Evolutionary conservation across 495 filamentous ascomycete genomes (phyloP).

Genomic region (Podospora pseudocomata): DNA sequence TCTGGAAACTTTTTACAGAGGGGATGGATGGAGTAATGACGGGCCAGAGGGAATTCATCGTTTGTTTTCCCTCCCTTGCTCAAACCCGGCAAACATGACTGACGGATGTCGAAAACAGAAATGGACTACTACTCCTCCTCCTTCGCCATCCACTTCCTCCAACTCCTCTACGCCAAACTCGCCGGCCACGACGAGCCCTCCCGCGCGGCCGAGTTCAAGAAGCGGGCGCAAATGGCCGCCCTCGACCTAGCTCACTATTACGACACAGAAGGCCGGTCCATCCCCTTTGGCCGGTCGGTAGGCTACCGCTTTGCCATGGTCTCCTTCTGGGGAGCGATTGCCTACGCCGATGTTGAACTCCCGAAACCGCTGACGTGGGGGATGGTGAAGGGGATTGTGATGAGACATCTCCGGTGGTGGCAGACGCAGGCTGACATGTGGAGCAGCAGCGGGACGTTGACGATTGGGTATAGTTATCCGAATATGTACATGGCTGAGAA

Average conservation of each 20-base stretch:
- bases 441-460: constrained; percentile 66
- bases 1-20: constrained; percentile 73
- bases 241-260: constrained; percentile 73
- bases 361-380: constrained; percentile 70
- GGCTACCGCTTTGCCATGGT: constrained; percentile 81
- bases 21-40: constrained; percentile 76
- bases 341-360: constrained; percentile 68
- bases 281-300: constrained; percentile 72
- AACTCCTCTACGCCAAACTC: constrained; percentile 71
- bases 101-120: constrained; percentile 34
- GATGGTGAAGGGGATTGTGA: constrained; percentile 68
- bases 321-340: constrained; percentile 74
- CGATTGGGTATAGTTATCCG: constrained; percentile 72
- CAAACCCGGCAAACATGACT: not conserved
- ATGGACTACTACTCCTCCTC: constrained; percentile 82
- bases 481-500: constrained; percentile 78
- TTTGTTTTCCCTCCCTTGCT: constrained; percentile 21
- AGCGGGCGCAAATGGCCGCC: constrained; percentile 60
- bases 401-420: constrained; percentile 77
- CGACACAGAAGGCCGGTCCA: constrained; percentile 60
- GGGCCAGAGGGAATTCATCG: constrained; percentile 69
- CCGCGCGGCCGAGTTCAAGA: constrained; percentile 65
- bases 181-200: constrained; percentile 63
- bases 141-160: constrained; percentile 75
- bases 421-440: constrained; percentile 69